phyloP scores from a whole-genome alignment of 1,284 basidiomycete species.

The Phellinidium pouzarii region DNA sequence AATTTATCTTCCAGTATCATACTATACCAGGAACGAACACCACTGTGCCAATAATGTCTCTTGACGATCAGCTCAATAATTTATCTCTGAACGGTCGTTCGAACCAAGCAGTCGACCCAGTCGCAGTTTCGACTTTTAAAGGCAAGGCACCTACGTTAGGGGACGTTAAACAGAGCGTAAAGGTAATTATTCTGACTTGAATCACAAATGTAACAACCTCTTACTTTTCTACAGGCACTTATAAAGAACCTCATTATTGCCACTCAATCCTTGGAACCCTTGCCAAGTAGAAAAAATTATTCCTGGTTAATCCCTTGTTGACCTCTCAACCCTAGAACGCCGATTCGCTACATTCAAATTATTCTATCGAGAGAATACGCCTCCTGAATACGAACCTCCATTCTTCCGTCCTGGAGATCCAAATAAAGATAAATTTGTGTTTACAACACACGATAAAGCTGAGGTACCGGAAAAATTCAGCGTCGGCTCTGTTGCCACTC shows the following conservation, averaged over 20 bases:
- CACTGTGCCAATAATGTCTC: slow-evolving; percentile 22
- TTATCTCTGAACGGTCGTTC: slow-evolving; percentile 11
- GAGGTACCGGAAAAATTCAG: slow-evolving; percentile 67
- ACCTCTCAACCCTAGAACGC: slow-evolving; percentile 41
- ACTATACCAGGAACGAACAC: slow-evolving; percentile 20
- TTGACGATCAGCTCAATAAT: slow-evolving; percentile 19
- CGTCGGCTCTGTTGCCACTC: slow-evolving; percentile 59
- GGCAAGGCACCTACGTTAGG: slow-evolving; percentile 23
- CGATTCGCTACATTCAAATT: slow-evolving; percentile 80
- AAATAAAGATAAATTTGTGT: slow-evolving; percentile 65
- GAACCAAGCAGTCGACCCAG: slow-evolving; percentile 15
- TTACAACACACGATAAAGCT: slow-evolving; percentile 61
- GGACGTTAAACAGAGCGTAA: slow-evolving; percentile 23
- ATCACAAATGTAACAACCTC: neutral
- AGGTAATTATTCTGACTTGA: slow-evolving; percentile 13
- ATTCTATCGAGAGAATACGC: slow-evolving; percentile 70
- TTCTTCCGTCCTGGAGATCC: slow-evolving; percentile 63
- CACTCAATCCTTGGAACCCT: slow-evolving; percentile 67
- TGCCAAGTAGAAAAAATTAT: slow-evolving; percentile 51
- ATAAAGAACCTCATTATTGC: slow-evolving; percentile 69
- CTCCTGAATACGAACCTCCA: slow-evolving; percentile 70
- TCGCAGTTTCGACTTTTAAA: slow-evolving; percentile 19
- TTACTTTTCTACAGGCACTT: slow-evolving; percentile 39
- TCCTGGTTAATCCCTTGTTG: neutral
- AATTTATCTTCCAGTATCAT: slow-evolving; percentile 19